Evolutionary conservation across 2,329 filamentous ascomycete genomes (phyloP).

Genomic region (Xylariaceae sp.): DNA sequence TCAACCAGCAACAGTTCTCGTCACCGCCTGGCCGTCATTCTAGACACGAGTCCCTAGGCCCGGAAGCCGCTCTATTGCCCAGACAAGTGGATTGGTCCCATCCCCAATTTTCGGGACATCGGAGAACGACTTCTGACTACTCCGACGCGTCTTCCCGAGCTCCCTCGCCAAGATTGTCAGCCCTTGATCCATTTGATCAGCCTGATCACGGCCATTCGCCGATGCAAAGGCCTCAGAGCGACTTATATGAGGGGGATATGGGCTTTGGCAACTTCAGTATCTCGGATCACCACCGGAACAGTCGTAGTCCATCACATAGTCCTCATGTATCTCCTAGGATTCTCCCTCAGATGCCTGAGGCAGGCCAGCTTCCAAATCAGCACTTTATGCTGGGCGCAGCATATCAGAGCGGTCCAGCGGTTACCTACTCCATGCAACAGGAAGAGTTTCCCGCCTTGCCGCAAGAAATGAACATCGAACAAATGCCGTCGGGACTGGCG

Average conservation of each 20-base stretch:
- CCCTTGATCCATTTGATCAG: conserved; percentile 74
- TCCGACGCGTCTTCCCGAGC: conserved; percentile 80
- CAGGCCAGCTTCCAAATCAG: conserved; percentile 42
- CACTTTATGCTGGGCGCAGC: conserved; percentile 42
- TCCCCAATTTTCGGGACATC: conserved; percentile 70
- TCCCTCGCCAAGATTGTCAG: conserved; percentile 74
- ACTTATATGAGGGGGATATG: conserved; percentile 71
- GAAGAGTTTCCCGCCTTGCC: conserved; percentile 51
- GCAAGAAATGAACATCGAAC: conserved; percentile 45
- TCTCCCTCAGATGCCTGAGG: conserved; percentile 50
- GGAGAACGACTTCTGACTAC: conserved; percentile 81
- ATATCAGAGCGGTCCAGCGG: conserved; percentile 39
- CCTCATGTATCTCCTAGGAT: conserved; percentile 61
- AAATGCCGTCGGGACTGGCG: conserved; percentile 55
- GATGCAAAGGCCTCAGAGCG: conserved; percentile 68
- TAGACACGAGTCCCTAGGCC: conserved; percentile 52
- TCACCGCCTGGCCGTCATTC: conserved; percentile 46
- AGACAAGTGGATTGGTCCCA: conserved; percentile 52
- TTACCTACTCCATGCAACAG: conserved; percentile 37
- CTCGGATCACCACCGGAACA: conserved; percentile 62
- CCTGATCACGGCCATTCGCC: conserved; percentile 70
- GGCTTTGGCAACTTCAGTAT: conserved; percentile 77
- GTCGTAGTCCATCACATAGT: conserved; percentile 74
- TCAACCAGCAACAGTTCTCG: conserved; percentile 52
- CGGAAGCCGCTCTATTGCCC: conserved; percentile 51